phyloP scores from a whole-genome alignment of 805 yeast genomes.

The Ascoidea asiatica region DNA sequence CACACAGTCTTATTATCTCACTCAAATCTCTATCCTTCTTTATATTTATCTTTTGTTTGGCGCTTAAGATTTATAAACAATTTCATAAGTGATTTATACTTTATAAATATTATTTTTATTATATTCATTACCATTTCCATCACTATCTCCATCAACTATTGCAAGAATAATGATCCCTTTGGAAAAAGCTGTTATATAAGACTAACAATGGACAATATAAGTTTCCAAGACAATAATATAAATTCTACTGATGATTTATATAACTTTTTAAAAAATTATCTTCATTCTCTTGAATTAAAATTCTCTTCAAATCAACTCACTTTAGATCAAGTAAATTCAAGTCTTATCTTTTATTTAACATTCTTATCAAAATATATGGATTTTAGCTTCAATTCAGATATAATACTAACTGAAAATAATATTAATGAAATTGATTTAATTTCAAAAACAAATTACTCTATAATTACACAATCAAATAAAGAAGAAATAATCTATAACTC shows the following conservation, averaged over 20 bases:
- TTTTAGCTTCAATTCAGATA: neutral
- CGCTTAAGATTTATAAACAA: too few species aligned
- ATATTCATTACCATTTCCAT: too few species aligned
- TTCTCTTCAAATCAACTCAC: too few species aligned
- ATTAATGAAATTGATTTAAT: neutral
- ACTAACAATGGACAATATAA: slow-evolving; percentile 2
- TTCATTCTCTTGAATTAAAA: slow-evolving; percentile 3
- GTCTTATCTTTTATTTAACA: slow-evolving; percentile 7
- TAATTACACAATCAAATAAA: slow-evolving; percentile 5
- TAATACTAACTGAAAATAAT: neutral
- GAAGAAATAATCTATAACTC: slow-evolving; percentile 8
- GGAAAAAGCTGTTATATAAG: too few species aligned
- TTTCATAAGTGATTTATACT: too few species aligned
- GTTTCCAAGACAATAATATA: slow-evolving; percentile 5
- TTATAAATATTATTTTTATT: too few species aligned
- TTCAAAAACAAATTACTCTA: slow-evolving; percentile 4
- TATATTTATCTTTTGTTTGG: too few species aligned
- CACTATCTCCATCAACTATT: too few species aligned
- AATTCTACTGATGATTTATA: slow-evolving; percentile 6
- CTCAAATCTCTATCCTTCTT: too few species aligned
- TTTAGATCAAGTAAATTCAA: slow-evolving; percentile 7
- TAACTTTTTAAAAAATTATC: slow-evolving; percentile 4
- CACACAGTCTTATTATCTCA: too few species aligned
- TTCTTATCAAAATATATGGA: slow-evolving; percentile 6
- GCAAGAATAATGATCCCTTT: too few species aligned